A percentile compares a stretch with the other conserved stretches of the same genome.
Evolutionary conservation across 2,329 filamentous ascomycete species (phyloP).

Genomic region (Xylariaceae sp.): DNA sequence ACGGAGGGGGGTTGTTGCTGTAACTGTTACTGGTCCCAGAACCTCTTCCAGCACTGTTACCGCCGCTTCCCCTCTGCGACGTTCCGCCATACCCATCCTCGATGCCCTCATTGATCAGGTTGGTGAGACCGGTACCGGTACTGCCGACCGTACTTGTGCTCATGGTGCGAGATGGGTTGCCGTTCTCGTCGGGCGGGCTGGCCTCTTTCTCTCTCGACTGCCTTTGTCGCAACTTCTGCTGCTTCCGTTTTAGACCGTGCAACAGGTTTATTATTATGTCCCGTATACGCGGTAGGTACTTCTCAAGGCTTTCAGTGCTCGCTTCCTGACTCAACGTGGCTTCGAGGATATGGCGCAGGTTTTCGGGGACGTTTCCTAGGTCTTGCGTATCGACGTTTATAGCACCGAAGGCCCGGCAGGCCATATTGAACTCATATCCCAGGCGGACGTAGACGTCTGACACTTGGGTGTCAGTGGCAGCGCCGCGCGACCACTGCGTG

Average conservation of each 20-base stretch:
- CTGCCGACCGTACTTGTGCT: slow-evolving; percentile 56
- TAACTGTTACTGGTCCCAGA: too few species aligned
- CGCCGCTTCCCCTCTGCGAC: slow-evolving; percentile 26
- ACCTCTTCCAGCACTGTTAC: slow-evolving; percentile 23
- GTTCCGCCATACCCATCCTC: slow-evolving; percentile 46
- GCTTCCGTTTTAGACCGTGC: slow-evolving; percentile 94
- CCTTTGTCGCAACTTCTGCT: slow-evolving; percentile 73
- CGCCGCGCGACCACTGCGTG: slow-evolving; percentile 92
- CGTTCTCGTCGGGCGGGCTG: slow-evolving; percentile 30
- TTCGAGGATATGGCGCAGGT: slow-evolving; percentile 84
- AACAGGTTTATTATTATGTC: slow-evolving; percentile 98
- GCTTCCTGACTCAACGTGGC: slow-evolving; percentile 96
- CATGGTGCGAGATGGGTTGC: slow-evolving; percentile 44
- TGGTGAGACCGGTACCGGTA: slow-evolving; percentile 52
- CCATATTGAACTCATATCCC: slow-evolving; percentile 99
- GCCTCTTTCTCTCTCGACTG: slow-evolving; percentile 53
- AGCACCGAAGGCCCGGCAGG: slow-evolving; percentile 90
- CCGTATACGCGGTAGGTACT: slow-evolving; percentile 86
- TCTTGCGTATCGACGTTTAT: slow-evolving; percentile 96
- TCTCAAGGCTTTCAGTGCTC: slow-evolving; percentile 86
- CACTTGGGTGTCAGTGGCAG: slow-evolving; percentile 88
- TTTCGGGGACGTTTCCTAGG: slow-evolving; percentile 89
- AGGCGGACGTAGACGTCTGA: slow-evolving; percentile 97
- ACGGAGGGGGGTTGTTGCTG: slow-evolving; percentile 16
- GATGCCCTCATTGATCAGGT: slow-evolving; percentile 54